Percentiles rank a stretch among this genome's conserved stretches.
These are phyloP conservation scores for Juglanconis sp. DNA, from an alignment of 2,329 filamentous ascomycete species.

Conservation along the genomic window DNA sequence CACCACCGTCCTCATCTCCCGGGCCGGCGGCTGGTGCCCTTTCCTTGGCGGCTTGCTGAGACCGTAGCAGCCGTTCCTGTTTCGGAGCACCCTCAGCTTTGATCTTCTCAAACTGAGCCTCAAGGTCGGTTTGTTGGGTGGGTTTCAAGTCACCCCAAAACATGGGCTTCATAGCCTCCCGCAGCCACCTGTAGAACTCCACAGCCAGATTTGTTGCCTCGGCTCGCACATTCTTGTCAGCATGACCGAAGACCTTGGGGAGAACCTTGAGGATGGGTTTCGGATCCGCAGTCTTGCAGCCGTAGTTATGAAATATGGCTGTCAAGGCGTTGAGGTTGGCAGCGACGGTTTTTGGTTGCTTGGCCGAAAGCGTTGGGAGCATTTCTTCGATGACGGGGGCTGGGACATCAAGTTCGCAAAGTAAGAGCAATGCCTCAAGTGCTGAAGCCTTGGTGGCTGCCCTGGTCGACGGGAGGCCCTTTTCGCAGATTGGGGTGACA, in stretches of 20 bases:
- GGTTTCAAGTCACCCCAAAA: conserved; percentile 96
- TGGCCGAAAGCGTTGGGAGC: conserved; percentile 76
- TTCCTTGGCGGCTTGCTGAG: conserved; percentile 81
- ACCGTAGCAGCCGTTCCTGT: conserved; percentile 82
- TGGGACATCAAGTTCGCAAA: conserved; percentile 84
- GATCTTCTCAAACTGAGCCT: conserved; percentile 89
- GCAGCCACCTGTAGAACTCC: conserved; percentile 94
- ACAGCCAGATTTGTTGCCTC: conserved; percentile 89
- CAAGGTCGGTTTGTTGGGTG: conserved; percentile 89
- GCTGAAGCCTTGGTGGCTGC: conserved; percentile 85
- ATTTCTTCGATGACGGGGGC: conserved; percentile 88
- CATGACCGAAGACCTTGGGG: conserved; percentile 90
- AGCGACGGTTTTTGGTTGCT: conserved; percentile 83
- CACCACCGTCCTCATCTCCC: conserved; percentile 57
- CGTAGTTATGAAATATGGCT: conserved; percentile 87
- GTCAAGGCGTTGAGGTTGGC: conserved; percentile 72
- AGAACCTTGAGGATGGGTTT: conserved; percentile 86
- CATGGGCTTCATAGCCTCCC: conserved; percentile 96
- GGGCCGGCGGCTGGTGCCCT: conserved; percentile 60
- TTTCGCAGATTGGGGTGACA: conserved; percentile 79
- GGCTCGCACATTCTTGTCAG: conserved; percentile 95
- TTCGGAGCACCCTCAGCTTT: conserved; percentile 85
- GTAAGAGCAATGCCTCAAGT: conserved; percentile 80
- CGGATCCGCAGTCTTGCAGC: conserved; percentile 90
- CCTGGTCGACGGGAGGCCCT: conserved; percentile 82